A percentile compares a stretch with the other conserved stretches of the same genome.
Conservation (phyloP, 805 yeast genomes). For the Metschnikowia rubicola region DNA sequence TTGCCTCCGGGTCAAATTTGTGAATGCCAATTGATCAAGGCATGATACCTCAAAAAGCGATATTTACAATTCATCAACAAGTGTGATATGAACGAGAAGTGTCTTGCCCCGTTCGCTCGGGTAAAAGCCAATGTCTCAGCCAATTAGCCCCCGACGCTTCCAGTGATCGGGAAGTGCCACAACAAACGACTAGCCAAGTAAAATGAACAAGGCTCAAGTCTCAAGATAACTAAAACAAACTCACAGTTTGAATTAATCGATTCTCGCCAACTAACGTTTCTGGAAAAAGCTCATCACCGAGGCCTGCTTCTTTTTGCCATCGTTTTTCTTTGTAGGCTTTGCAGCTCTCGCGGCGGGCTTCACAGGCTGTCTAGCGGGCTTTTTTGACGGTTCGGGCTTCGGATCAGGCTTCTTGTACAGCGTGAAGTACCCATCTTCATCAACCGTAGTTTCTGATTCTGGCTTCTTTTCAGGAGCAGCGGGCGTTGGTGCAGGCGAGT, state of each 20-base stretch:
- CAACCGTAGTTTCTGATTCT: slow-evolving; percentile 21
- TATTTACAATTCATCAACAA: neutral
- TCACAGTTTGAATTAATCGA: neutral
- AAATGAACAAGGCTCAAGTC: too few species aligned
- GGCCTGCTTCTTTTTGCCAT: slow-evolving; percentile 36
- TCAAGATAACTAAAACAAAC: too few species aligned
- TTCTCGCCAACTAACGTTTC: slow-evolving; percentile 20
- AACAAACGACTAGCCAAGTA: too few species aligned
- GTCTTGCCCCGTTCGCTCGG: too few species aligned
- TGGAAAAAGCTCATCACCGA: slow-evolving; percentile 49
- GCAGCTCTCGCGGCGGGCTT: neutral
- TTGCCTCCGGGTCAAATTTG: too few species aligned
- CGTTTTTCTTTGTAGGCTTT: slow-evolving; percentile 7
- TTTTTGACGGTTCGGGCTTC: slow-evolving; percentile 3
- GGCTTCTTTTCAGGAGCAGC: neutral
- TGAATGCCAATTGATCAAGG: neutral
- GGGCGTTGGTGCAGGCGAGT: neutral
- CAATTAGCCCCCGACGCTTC: too few species aligned
- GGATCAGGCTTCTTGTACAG: slow-evolving; percentile 26
- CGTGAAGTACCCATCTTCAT: slow-evolving; percentile 51
- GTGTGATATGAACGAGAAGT: too few species aligned
- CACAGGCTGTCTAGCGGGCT: neutral
- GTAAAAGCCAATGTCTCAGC: too few species aligned
- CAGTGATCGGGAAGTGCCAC: too few species aligned
- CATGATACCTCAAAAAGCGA: neutral